phyloP scores from a whole-genome alignment of 2,329 filamentous ascomycete species.

The Fusarium denticulatum region DNA sequence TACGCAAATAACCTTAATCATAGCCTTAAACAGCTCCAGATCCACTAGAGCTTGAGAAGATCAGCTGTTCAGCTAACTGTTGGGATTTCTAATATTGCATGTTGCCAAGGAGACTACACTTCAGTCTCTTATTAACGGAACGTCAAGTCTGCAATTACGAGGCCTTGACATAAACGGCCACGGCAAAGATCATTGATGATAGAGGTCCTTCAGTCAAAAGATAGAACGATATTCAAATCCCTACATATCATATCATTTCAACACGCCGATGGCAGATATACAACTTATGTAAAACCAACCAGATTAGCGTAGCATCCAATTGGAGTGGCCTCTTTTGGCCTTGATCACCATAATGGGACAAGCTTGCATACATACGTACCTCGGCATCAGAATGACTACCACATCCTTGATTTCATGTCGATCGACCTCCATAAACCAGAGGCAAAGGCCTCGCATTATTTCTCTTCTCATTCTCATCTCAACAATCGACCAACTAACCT shows the following conservation, averaged over 20 bases:
- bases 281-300: not conserved
- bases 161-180: not conserved
- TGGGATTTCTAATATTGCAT: not conserved
- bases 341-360: conserved; percentile 6
- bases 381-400: conserved; percentile 22
- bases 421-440: not conserved
- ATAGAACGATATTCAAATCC: not conserved
- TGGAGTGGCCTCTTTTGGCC: not conserved
- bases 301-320: conserved; percentile 3
- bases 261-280: not conserved
- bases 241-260: not conserved
- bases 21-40: not conserved
- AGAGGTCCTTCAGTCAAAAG: not conserved
- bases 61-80: not conserved
- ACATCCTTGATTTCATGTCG: conserved; percentile 10
- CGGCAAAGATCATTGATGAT: too few species aligned
- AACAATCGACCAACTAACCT: not conserved
- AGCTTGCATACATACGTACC: conserved; percentile 10
- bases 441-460: not conserved
- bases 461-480: not conserved
- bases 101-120: not conserved
- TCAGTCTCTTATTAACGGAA: not conserved
- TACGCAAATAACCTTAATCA: not conserved
- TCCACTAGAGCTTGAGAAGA: not conserved
- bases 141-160: not conserved